Evolutionary conservation across 148 eudicot genomes (phyloP).

Genomic region (Rhododendron ferrugineum): DNA sequence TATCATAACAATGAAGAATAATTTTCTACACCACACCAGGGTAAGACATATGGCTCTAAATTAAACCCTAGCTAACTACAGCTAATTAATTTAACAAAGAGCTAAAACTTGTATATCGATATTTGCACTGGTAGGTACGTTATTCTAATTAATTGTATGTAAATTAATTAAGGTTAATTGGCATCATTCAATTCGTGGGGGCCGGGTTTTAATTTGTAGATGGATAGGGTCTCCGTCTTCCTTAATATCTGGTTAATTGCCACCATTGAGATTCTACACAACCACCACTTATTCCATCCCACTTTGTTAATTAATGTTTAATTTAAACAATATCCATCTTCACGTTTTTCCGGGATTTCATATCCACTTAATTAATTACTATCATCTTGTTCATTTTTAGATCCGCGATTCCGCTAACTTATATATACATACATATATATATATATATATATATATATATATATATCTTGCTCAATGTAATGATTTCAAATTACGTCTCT

Average conservation of each 20-base stretch:
- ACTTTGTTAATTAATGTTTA: neutral
- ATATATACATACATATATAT: no score
- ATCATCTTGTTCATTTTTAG: neutral
- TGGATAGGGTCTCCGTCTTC: neutral
- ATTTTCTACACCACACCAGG: no score
- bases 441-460: no score
- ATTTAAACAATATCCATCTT: conserved; percentile 6
- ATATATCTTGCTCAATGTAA: neutral
- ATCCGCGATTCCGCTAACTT: neutral
- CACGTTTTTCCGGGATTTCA: neutral
- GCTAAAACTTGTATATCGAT: neutral
- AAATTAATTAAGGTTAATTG: neutral
- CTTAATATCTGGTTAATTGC: neutral
- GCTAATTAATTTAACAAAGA: neutral
- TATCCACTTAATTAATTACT: neutral
- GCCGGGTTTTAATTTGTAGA: no score
- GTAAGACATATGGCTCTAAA: neutral
- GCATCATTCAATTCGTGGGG: neutral
- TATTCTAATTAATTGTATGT: neutral
- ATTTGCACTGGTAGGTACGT: neutral
- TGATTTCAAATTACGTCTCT: neutral
- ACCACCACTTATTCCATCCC: conserved; percentile 1
- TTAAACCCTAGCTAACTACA: neutral
- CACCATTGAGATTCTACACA: neutral
- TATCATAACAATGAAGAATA: no score